Evolutionary conservation across 805 yeast genomes (phyloP).

Genomic region (Metschnikowia henanensis): DNA sequence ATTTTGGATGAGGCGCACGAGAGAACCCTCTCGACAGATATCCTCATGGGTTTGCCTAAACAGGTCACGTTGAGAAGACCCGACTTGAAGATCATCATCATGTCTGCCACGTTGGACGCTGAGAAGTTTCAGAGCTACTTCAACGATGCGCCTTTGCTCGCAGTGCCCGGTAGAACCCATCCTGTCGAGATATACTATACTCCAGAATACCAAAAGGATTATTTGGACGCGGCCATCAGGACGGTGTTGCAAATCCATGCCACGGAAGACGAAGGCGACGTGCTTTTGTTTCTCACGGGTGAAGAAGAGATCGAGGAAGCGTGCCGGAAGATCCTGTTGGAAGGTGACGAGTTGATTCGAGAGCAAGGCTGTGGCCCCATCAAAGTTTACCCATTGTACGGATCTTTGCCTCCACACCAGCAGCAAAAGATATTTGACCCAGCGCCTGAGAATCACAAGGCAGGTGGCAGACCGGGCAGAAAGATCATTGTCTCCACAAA

Average conservation of each 20-base stretch:
- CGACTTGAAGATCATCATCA: constrained; percentile 80
- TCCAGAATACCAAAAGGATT: constrained; percentile 72
- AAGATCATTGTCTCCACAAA: constrained; percentile 96
- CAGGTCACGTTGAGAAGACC: constrained; percentile 70
- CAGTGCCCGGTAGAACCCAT: constrained; percentile 89
- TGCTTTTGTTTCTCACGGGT: constrained; percentile 89
- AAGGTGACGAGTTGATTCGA: too few species aligned
- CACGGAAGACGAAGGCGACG: constrained; percentile 90
- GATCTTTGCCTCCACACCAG: constrained; percentile 89
- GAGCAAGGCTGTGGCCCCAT: constrained; percentile 74
- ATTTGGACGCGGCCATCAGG: constrained; percentile 80
- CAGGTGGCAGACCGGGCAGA: constrained; percentile 82
- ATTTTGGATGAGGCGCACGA: constrained; percentile 98
- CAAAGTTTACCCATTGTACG: constrained; percentile 89
- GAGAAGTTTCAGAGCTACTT: constrained; percentile 72
- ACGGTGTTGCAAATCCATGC: constrained; percentile 87
- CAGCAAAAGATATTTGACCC: constrained; percentile 89
- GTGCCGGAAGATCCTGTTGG: too few species aligned
- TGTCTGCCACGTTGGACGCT: constrained; percentile 96
- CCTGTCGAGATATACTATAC: constrained; percentile 94
- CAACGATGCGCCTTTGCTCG: constrained; percentile 80
- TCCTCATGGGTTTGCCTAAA: constrained; percentile 89
- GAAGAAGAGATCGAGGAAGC: constrained; percentile 87
- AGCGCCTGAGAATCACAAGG: too few species aligned
- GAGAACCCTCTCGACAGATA: constrained; percentile 93